Evolutionary conservation across 768 basidiomycete species (phyloP), one percentile per base, ranked within the genome.

Genomic region (Leccinum disarticulatum): DNA sequence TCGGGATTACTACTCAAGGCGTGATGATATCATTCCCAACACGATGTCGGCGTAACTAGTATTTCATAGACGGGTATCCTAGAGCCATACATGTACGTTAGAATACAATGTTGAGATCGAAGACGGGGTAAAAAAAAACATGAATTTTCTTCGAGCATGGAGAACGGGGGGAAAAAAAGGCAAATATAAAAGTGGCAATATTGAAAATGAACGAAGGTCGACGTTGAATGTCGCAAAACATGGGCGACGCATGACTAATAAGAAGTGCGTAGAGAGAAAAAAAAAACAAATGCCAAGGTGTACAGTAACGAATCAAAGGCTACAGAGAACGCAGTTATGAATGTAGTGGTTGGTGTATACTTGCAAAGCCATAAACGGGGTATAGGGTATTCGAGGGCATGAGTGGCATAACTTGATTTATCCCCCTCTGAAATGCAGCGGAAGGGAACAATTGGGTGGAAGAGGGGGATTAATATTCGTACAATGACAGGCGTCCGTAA

Each of bases 401-500:
- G 53, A 8, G 27, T 53, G 31, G 55, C 64, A 56, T 25, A 27
- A 22, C 36, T 35, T 10, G 14, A 15, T 41, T 72, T 59, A 74
- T 52, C 65, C 72, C 54, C 69, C 63, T 56, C 74, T 58, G 53
- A 73, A 52, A 50, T 64, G 73, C 51, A 74, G 51, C 15, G 81
- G 77, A 14, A 81, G 68, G 14, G 78, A 73, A 61, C 65, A 76
- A 48, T 70, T 75, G 33, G 77, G 66, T 14, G 78, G 73, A 54
- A 75, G 70, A 3, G 83, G 83, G 3, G 71, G 74, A 14, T 75
- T 73, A 22, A 80, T 73, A 11, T 78, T 76, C 35, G 73, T 77
- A 27, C 73, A 64, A 43, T 71, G 70, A 60, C 84, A 85, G 13
- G 83, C 83, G 4, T 81, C 78, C 14, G 74, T 74, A 33, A 86